These are phyloP conservation scores for Yamadazyma jaroonii DNA, from an alignment of 1,139 yeast species.

Conservation along the genomic window DNA sequence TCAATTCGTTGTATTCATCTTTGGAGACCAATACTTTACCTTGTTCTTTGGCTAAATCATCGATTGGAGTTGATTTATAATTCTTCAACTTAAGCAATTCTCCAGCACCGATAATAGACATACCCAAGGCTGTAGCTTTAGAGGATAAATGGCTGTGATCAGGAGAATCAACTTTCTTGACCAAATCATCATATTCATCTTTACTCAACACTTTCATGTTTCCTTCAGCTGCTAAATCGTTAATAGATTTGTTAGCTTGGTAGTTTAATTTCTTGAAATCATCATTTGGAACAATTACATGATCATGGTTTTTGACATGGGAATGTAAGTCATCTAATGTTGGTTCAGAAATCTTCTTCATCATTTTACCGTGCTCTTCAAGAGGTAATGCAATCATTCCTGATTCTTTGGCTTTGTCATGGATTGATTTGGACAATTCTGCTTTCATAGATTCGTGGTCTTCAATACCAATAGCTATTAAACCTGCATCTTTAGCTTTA, in stretches of 20 bases:
- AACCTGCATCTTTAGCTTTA: slow-evolving; percentile 10
- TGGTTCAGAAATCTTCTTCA: slow-evolving; percentile 14
- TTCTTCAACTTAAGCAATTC: slow-evolving; percentile 12
- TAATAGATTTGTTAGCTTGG: slow-evolving; percentile 15
- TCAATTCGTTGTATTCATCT: slow-evolving; percentile 14
- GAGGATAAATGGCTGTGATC: slow-evolving; percentile 17
- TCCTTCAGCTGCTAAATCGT: slow-evolving; percentile 14
- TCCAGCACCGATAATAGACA: slow-evolving; percentile 11
- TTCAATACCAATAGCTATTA: slow-evolving; percentile 5
- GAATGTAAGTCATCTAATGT: slow-evolving; percentile 13
- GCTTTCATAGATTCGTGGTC: slow-evolving; percentile 3
- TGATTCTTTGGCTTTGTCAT: slow-evolving; percentile 14
- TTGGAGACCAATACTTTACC: slow-evolving; percentile 12
- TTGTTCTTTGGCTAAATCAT: slow-evolving; percentile 16
- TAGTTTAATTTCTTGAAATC: slow-evolving; percentile 13
- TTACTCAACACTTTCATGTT: slow-evolving; percentile 12
- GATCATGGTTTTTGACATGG: slow-evolving; percentile 14
- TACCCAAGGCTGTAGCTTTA: slow-evolving; percentile 18
- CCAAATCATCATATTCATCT: slow-evolving; percentile 20
- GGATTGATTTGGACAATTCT: neutral
- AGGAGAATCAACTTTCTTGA: slow-evolving; percentile 14
- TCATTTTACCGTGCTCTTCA: slow-evolving; percentile 13
- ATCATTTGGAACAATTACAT: slow-evolving; percentile 1
- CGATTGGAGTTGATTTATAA: slow-evolving; percentile 17
- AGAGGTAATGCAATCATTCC: neutral